Evolutionary conservation across 345 rosid species (phyloP), one percentile per base, ranked within the genome.

Genomic region (Camelina sativa): DNA sequence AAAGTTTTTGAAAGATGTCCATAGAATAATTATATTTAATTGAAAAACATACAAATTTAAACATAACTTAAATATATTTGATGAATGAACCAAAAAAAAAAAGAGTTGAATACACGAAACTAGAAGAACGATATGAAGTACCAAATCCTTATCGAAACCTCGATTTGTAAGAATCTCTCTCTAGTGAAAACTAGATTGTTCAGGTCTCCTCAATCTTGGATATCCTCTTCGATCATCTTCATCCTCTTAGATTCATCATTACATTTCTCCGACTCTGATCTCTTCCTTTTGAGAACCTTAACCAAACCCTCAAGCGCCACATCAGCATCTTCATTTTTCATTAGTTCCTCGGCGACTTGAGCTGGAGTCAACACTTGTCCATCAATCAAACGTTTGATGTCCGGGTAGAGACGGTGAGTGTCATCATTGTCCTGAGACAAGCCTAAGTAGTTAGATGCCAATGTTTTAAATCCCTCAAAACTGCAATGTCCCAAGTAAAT

Each of bases 401-500:
- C 80, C 10, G 34, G 69, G 30, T 58, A 82, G 40, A 74, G 82
- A n/a, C 16, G 51, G 72, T 86, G 88, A 54, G 16, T 11, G 63
- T 66, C 25, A 74, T 67, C 25, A 17, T 6, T 7, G 23, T 46
- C 34, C 17, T 50, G 20, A 41, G 62, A 13, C 0, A 82, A 15
- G 6, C 83, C 82, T 66, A 86, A 41, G 72, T 86, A 85, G 65
- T 79, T 86, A n/a, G 80, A 77, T 8, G 89, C 17, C 17, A 17
- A 17, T 17, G 17, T 17, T 17, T 17, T 17, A 17, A 17, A 17
- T 17, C 17, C 74, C 38, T 74, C 65, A 2, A 78, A 67, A 10
- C 70, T 50, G 73, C 89, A 89, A 37, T 85, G 85, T 48, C 88
- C 87, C 91, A 87, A 80, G 80, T 86, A 85, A 47, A 86, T 70